A percentile compares a stretch with the other conserved stretches of the same genome.
Conservation (phyloP, 2,329 filamentous ascomycete genomes). For the Tolypocladium tundrense region DNA sequence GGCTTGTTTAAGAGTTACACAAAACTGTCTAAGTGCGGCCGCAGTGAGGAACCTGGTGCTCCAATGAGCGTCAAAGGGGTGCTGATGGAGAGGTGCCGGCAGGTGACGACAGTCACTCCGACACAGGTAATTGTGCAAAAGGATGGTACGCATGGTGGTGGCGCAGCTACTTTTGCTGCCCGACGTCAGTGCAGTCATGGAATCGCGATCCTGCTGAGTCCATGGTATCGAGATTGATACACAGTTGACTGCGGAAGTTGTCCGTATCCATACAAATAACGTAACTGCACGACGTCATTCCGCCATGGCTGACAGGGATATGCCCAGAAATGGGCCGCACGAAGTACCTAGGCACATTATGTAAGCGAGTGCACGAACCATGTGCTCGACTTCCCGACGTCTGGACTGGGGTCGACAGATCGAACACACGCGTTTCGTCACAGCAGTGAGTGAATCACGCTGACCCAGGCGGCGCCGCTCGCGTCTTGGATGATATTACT, state of each 20-base stretch:
- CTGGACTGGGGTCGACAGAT: neutral
- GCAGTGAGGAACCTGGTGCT: neutral
- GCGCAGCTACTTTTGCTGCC: too few relatives aligned
- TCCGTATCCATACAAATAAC: too few relatives aligned
- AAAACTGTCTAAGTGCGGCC: neutral
- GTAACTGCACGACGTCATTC: neutral
- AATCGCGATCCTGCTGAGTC: neutral
- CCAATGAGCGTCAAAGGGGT: neutral
- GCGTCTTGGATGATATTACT: neutral
- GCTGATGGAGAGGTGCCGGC: neutral
- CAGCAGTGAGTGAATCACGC: neutral
- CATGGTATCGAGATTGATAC: neutral
- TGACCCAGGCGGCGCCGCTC: neutral
- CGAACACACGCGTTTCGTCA: neutral
- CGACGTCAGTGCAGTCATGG: too few relatives aligned
- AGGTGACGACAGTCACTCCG: neutral
- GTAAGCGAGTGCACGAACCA: neutral
- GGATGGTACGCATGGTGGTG: neutral
- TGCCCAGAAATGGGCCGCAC: neutral
- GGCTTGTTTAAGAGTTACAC: neutral
- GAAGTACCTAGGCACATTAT: neutral
- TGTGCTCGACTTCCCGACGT: neutral
- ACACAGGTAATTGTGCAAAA: neutral
- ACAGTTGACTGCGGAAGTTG: neutral
- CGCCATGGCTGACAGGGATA: neutral